Evolutionary conservation across 768 basidiomycete species (phyloP), one percentile per base, ranked within the genome.

Genomic region (Coprinopsis cinerea): DNA sequence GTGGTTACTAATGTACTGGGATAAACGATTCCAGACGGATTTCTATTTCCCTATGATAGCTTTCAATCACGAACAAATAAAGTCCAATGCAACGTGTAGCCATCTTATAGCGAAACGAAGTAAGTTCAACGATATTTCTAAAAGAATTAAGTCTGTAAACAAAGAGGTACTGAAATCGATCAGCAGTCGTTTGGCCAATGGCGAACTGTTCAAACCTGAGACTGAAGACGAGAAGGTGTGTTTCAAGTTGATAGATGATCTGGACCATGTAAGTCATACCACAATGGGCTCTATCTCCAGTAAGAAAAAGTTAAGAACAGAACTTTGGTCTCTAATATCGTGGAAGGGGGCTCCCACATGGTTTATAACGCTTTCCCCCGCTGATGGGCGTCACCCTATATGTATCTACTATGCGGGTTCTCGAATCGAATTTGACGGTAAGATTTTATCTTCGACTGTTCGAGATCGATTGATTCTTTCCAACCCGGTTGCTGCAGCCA

Each of bases 41-140:
- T n/a, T n/a, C n/a, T n/a, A n/a, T 17, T 75, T 72, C 52, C 59
- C 68, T 1, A 65, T 72, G 26, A 49, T 70, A 22, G 68, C 62
- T 0, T 73, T 72, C 48, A 73, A 66, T 44, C 66, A 73, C 41
- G 51, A 65, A 22, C 74, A 74, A 47, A 62, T 73, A 2, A 67
- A 61, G 37, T 49, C 47, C 1, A 56, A 62, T 2, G 54, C 61
- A 0, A 57, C 48, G 0, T 61, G 61, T 1, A 60, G 68, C 1
- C 68, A 54, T 36, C 30, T 70, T 0, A 7, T 67, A 2, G 55
- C 62, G 0, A 54, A 68, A 28, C 57, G 54, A 15, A 44, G 30
- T 0, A 58, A 58, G 7, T 70, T 72, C 53, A 18, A 39, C 13
- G 45, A 56, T 2, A 62, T 70, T 4, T 39, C 60, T 1, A 15